Conservation (phyloP, 2,329 filamentous ascomycete genomes). For the Fusarium scirpi region DNA sequence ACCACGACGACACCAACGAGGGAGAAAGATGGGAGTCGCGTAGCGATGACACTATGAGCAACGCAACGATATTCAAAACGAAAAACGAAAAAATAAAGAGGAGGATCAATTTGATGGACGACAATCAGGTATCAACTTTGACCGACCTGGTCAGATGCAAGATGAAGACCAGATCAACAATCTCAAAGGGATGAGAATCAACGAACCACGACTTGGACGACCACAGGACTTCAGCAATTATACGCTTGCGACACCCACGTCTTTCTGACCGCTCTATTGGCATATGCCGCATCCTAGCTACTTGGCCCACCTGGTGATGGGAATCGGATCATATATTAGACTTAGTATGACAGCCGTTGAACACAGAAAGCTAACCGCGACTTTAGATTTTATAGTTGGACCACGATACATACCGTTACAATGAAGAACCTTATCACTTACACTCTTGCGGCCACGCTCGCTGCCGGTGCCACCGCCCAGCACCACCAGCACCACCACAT, state of each 20-base stretch:
- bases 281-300: not conserved
- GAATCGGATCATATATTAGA: not conserved
- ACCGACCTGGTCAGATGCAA: not conserved
- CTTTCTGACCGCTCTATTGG: not conserved
- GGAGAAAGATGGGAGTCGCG: not conserved
- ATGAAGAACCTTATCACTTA: conserved; percentile 65
- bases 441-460: conserved; percentile 65
- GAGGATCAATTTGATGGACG: not conserved
- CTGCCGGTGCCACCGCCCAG: conserved; percentile 67
- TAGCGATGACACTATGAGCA: not conserved
- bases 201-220: not conserved
- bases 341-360: conserved; percentile 8
- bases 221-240: not conserved
- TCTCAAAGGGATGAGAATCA: not conserved
- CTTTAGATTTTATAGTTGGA: conserved; percentile 34
- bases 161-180: not conserved
- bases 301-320: not conserved
- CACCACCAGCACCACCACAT: conserved; percentile 71
- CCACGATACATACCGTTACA: conserved; percentile 40
- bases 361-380: conserved; percentile 32
- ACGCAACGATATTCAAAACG: not conserved
- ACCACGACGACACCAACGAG: not conserved
- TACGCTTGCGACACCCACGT: not conserved
- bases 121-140: not conserved
- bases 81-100: not conserved